A percentile compares a stretch with the other conserved stretches of the same genome.
Conservation (phyloP, 2,329 filamentous ascomycete genomes). For the Talaromyces islandicus region DNA sequence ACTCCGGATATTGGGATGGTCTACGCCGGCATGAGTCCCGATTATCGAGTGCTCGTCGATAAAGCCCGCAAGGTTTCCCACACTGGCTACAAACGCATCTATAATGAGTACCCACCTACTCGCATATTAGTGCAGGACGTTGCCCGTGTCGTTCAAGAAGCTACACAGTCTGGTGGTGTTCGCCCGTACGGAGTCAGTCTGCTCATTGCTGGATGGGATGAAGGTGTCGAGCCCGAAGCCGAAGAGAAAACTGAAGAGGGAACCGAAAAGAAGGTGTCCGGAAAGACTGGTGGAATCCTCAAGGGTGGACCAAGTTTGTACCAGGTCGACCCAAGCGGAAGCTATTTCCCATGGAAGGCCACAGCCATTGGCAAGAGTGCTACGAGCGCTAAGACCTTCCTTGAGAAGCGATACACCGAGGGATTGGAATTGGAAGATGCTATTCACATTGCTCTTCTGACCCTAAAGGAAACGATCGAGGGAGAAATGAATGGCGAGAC, state of each 20-base stretch:
- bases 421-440: slow-evolving; percentile 95
- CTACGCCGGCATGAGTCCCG: slow-evolving; percentile 97
- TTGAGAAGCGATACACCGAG: slow-evolving; percentile 98
- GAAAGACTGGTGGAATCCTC: slow-evolving; percentile 90
- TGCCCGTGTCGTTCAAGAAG: slow-evolving; percentile 96
- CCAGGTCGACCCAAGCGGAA: slow-evolving; percentile 97
- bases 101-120: slow-evolving; percentile 99
- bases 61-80: slow-evolving; percentile 97
- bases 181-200: slow-evolving; percentile 94
- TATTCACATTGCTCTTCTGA: slow-evolving; percentile 94
- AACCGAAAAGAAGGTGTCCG: slow-evolving; percentile 61
- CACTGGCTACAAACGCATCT: slow-evolving; percentile 98
- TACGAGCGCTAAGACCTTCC: slow-evolving; percentile 95
- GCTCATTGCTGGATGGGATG: slow-evolving; percentile 95
- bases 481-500: slow-evolving; percentile 99
- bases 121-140: slow-evolving; percentile 99
- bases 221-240: slow-evolving; percentile 83
- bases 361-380: slow-evolving; percentile 98
- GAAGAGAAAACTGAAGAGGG: slow-evolving; percentile 54
- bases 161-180: slow-evolving; percentile 95
- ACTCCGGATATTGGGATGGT: slow-evolving; percentile 99
- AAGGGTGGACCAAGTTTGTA: slow-evolving; percentile 97
- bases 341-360: slow-evolving; percentile 99
- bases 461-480: slow-evolving; percentile 98
- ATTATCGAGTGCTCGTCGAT: slow-evolving; percentile 96